Evolutionary conservation across 306 rosid genomes (phyloP).

Genomic region (Cucurbita moschata): DNA sequence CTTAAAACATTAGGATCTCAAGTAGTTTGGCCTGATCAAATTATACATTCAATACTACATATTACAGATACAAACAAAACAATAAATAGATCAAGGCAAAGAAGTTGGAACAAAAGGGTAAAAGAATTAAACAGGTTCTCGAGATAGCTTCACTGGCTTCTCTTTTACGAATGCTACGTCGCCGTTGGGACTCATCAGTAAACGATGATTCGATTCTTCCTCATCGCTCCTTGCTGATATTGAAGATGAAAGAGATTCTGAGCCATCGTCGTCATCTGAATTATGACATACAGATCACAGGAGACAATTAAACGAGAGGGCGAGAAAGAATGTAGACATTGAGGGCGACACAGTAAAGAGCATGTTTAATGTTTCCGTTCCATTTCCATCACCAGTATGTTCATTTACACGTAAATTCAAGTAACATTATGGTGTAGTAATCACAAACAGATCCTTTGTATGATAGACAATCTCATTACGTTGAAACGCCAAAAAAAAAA

Average conservation of each 20-base stretch:
- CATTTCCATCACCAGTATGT: not conserved
- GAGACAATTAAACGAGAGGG: not conserved
- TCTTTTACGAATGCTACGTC: constrained; percentile 65
- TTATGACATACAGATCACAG: not conserved
- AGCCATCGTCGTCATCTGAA: constrained; percentile 55
- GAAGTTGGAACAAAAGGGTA: constrained; percentile 1
- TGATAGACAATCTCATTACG: not conserved
- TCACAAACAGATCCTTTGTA: not conserved
- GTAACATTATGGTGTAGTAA: not conserved
- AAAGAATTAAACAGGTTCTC: constrained; percentile 39
- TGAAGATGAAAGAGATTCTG: constrained; percentile 47
- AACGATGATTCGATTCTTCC: constrained; percentile 52
- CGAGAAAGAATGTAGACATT: not conserved
- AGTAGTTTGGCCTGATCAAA: not conserved
- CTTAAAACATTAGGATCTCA: not conserved
- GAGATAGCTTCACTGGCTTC: constrained; percentile 51
- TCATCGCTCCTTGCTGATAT: constrained; percentile 40
- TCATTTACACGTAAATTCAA: not conserved
- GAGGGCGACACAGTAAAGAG: not conserved
- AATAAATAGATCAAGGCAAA: constrained; percentile 2
- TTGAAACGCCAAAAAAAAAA: not conserved
- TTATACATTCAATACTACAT: not conserved
- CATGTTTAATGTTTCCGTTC: not conserved
- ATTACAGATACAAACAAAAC: constrained; percentile 22
- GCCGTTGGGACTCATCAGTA: constrained; percentile 33